phyloP scores from a whole-genome alignment of 2,329 filamentous ascomycete species.

The Colletotrichum tabaci region DNA sequence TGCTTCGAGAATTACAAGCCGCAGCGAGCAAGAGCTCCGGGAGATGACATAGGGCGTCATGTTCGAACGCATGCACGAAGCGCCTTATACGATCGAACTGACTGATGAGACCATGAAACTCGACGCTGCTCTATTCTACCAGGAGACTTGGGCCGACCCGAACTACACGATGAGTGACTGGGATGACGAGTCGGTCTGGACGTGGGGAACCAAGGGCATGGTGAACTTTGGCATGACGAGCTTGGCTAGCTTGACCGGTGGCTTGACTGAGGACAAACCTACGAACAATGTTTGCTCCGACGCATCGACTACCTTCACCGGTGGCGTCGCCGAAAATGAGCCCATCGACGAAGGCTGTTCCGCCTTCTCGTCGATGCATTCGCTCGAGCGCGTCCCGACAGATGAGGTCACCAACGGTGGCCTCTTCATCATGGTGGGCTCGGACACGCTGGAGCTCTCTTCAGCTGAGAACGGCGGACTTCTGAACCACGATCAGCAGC shows the following conservation, averaged over 20 bases:
- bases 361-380: background rate
- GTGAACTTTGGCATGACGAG: constrained; percentile 31
- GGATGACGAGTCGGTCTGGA: constrained; percentile 6
- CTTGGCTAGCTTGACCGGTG: constrained; percentile 11
- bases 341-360: background rate
- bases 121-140: constrained; percentile 18
- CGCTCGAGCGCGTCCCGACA: background rate
- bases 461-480: constrained; percentile 30
- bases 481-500: background rate
- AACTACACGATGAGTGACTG: constrained; percentile 18
- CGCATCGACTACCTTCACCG: background rate
- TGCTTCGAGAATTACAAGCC: constrained; percentile 42
- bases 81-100: constrained; percentile 48
- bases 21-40: constrained; percentile 59
- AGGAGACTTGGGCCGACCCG: constrained; percentile 24
- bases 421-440: constrained; percentile 19
- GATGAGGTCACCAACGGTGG: constrained; percentile 13
- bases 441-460: constrained; percentile 1
- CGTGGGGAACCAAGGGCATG: constrained; percentile 22
- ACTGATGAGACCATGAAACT: constrained; percentile 15
- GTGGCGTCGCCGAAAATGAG: background rate
- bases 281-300: constrained; percentile 6
- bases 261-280: background rate
- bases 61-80: constrained; percentile 48
- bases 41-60: constrained; percentile 64